These are phyloP conservation scores for Vaccinium corymbosum DNA, from an alignment of 148 eudicot species.

Conservation along the genomic window DNA sequence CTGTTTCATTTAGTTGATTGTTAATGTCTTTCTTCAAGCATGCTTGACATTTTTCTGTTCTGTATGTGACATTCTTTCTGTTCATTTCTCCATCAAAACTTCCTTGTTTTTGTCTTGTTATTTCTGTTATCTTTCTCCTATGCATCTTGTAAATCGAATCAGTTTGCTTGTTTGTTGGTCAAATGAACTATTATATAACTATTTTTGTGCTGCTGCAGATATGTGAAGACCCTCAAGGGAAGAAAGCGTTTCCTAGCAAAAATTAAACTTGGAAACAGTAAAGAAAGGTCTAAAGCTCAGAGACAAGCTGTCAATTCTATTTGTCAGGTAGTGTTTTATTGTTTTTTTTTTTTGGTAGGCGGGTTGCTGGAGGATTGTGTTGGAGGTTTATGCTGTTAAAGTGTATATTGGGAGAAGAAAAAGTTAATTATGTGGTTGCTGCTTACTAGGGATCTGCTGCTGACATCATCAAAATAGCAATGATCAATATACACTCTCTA, in stretches of 20 bases:
- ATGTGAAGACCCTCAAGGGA: slow-evolving; percentile 80
- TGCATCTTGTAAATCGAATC: neutral
- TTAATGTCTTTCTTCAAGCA: neutral
- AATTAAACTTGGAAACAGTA: slow-evolving; percentile 66
- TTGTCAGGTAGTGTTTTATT: slow-evolving; percentile 66
- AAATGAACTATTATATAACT: neutral
- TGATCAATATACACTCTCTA: slow-evolving; percentile 68
- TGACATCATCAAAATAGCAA: slow-evolving; percentile 92
- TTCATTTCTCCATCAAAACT: neutral
- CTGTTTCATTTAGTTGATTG: neutral
- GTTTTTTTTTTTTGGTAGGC: neutral
- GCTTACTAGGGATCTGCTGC: slow-evolving; percentile 89
- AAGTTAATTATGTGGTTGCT: slow-evolving; percentile 1
- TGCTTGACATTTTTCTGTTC: neutral
- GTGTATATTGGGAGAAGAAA: neutral
- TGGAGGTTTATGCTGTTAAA: neutral
- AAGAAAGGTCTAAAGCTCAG: slow-evolving; percentile 94
- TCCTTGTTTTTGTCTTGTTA: neutral
- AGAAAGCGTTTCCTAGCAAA: slow-evolving; percentile 89
- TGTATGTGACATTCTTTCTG: neutral
- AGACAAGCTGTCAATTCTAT: slow-evolving; percentile 99
- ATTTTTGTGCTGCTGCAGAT: slow-evolving; percentile 40
- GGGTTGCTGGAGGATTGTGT: neutral
- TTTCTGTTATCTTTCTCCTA: neutral
- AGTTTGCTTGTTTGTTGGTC: neutral